These are phyloP conservation scores for Cladorrhinum samala DNA, from an alignment of 495 filamentous ascomycete species.

Conservation along the genomic window DNA sequence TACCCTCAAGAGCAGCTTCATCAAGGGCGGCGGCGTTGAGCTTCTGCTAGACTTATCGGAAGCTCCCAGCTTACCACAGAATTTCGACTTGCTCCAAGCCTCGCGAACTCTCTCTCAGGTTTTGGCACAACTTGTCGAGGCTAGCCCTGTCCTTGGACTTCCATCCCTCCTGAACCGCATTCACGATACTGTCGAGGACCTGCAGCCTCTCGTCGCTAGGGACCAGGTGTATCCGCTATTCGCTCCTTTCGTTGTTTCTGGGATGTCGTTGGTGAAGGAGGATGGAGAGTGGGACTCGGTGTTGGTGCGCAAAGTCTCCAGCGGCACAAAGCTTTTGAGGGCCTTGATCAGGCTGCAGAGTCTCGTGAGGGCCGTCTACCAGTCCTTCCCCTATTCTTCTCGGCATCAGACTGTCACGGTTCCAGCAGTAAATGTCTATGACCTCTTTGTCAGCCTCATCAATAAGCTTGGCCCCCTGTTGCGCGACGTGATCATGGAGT, in stretches of 20 bases:
- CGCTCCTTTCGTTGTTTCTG: slow-evolving; percentile 45
- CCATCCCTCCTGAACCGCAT: slow-evolving; percentile 71
- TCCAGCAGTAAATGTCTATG: slow-evolving; percentile 69
- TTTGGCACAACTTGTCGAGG: slow-evolving; percentile 75
- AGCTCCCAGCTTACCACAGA: slow-evolving; percentile 66
- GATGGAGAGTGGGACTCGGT: slow-evolving; percentile 26
- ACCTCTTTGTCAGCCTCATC: slow-evolving; percentile 66
- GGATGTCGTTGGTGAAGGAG: slow-evolving; percentile 21
- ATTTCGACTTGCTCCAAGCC: slow-evolving; percentile 62
- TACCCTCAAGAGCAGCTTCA: slow-evolving; percentile 65
- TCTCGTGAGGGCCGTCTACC: slow-evolving; percentile 63
- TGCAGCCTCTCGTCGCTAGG: slow-evolving; percentile 56
- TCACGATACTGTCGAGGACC: slow-evolving; percentile 58
- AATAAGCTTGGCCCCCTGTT: slow-evolving; percentile 68
- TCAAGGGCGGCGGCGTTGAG: slow-evolving; percentile 74
- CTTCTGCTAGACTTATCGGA: slow-evolving; percentile 77
- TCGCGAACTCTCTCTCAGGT: slow-evolving; percentile 63
- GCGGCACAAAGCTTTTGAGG: slow-evolving; percentile 70
- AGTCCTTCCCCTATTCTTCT: slow-evolving; percentile 63
- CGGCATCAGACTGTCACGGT: slow-evolving; percentile 39
- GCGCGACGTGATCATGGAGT: slow-evolving; percentile 74
- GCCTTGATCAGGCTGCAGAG: slow-evolving; percentile 69
- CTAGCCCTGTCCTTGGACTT: slow-evolving; percentile 72
- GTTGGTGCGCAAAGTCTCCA: slow-evolving; percentile 34
- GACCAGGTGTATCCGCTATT: slow-evolving; percentile 48